These are phyloP conservation scores for Malus hybrid DNA, from an alignment of 331 rosid genomes.

Conservation along the genomic window DNA sequence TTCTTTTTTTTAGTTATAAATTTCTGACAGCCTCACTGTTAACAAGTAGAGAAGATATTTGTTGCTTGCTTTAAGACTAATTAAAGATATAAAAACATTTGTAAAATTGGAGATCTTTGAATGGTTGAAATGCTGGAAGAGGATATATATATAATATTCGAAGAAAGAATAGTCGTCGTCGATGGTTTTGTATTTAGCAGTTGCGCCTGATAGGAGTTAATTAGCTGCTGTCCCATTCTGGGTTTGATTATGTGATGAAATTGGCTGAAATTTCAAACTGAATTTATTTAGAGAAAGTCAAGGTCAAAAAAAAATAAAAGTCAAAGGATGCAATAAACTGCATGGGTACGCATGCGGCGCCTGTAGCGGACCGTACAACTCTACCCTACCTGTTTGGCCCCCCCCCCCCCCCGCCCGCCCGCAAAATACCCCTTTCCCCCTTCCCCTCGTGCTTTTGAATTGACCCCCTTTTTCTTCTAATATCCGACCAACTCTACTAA, in stretches of 20 bases:
- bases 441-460: conserved; percentile 9
- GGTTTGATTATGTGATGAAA: background rate
- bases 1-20: too few relatives aligned
- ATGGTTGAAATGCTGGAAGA: too few relatives aligned
- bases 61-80: too few relatives aligned
- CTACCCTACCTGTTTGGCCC: too few relatives aligned
- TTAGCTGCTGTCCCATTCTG: background rate
- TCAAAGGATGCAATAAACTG: conserved; percentile 17
- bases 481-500: background rate
- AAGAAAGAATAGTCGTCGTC: background rate
- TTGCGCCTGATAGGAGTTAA: too few relatives aligned
- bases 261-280: background rate
- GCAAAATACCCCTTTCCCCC: too few relatives aligned
- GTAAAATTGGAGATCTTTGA: too few relatives aligned
- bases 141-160: background rate
- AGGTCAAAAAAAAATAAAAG: conserved; percentile 25
- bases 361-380: background rate
- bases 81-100: too few relatives aligned
- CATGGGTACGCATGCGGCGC: too few relatives aligned
- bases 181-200: background rate
- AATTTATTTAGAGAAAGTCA: background rate
- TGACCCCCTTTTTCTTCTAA: background rate
- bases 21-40: too few relatives aligned
- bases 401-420: conserved; percentile 4
- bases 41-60: too few relatives aligned